Evolutionary conservation across 2,329 filamentous ascomycete genomes (phyloP).

Genomic region (Diaporthe helianthi): DNA sequence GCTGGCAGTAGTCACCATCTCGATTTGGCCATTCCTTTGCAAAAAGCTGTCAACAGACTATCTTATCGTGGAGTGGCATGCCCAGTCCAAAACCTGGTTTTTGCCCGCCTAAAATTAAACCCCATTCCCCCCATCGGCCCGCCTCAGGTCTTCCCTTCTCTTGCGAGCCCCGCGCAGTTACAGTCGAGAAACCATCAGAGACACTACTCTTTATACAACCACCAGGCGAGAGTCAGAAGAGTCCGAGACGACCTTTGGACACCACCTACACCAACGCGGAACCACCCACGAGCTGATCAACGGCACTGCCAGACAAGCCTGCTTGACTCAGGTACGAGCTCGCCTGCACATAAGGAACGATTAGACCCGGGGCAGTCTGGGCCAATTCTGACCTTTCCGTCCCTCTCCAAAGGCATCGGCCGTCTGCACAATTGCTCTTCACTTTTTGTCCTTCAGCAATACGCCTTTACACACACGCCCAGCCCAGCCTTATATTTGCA

Average conservation of each 20-base stretch:
- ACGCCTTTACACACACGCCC: neutral
- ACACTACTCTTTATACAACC: neutral
- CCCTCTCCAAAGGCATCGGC: conserved; percentile 9
- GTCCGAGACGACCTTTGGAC: neutral
- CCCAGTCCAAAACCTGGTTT: conserved; percentile 20
- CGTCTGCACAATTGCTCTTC: neutral
- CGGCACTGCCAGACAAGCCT: neutral
- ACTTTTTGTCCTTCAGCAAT: conserved; percentile 3
- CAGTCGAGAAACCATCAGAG: neutral
- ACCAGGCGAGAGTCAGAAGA: neutral
- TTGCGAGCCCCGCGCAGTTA: neutral
- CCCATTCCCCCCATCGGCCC: neutral
- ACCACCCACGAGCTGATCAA: conserved; percentile 2
- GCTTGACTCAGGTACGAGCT: conserved; percentile 21
- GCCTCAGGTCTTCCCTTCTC: neutral
- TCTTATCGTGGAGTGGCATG: conserved; percentile 21
- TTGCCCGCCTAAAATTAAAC: neutral
- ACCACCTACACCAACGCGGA: neutral
- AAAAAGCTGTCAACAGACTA: conserved; percentile 17
- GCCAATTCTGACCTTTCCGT: neutral
- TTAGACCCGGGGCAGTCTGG: neutral
- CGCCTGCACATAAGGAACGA: conserved; percentile 1
- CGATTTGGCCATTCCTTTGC: conserved; percentile 6
- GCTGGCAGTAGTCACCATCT: conserved; percentile 4
- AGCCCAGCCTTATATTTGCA: neutral